A percentile compares a stretch with the other conserved stretches of the same genome.
Conservation (phyloP, 164 flowering plant species). For the Amborella trichopoda region DNA sequence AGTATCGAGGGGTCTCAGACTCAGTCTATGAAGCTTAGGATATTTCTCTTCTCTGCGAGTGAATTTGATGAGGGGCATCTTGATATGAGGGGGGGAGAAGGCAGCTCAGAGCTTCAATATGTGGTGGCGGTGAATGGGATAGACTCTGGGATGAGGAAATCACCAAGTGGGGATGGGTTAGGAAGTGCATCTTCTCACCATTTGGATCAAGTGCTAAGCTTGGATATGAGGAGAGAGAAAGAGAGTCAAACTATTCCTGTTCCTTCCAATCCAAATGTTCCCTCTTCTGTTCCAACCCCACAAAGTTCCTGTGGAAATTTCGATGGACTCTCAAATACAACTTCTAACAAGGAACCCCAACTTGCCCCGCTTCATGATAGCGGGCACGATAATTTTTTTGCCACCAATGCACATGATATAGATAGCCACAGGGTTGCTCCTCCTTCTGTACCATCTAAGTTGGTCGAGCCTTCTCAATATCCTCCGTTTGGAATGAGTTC, state of each 20-base stretch:
- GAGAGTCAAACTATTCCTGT: constrained; percentile 10
- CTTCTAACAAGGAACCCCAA: background rate
- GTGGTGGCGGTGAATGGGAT: constrained; percentile 88
- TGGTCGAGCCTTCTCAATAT: too few species aligned
- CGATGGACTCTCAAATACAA: background rate
- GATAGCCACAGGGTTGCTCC: too few species aligned
- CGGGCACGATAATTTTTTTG: constrained; percentile 17
- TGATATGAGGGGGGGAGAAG: constrained; percentile 37
- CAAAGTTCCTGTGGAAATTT: background rate
- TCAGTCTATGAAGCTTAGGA: constrained; percentile 71
- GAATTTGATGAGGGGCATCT: constrained; percentile 61
- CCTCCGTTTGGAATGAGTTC: too few species aligned
- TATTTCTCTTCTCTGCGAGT: constrained; percentile 54
- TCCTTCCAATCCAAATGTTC: constrained; percentile 12
- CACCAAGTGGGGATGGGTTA: constrained; percentile 25
- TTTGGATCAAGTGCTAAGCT: constrained; percentile 46
- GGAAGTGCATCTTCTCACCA: constrained; percentile 36
- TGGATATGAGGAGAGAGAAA: constrained; percentile 17
- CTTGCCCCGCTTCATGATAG: constrained; percentile 23
- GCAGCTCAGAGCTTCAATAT: constrained; percentile 64
- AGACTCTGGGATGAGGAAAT: constrained; percentile 49
- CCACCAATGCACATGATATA: too few species aligned
- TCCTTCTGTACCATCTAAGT: too few species aligned
- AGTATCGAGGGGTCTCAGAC: constrained; percentile 39
- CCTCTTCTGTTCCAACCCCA: constrained; percentile 10